These are phyloP conservation scores for Diaporthe nobilis DNA, from an alignment of 2,329 filamentous ascomycete species.

Conservation along the genomic window DNA sequence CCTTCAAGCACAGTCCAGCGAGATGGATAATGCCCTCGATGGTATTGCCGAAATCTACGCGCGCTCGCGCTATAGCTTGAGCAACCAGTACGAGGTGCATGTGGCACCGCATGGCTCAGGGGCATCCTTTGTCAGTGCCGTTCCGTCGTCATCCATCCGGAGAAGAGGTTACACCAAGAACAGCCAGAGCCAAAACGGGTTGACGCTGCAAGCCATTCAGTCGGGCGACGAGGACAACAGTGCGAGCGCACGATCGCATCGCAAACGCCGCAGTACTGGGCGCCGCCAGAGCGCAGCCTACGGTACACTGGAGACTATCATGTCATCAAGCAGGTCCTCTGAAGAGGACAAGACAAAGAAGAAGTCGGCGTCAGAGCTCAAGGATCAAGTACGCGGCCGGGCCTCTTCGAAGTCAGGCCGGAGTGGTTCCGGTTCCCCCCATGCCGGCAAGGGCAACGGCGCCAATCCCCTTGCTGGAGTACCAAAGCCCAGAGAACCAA, in stretches of 20 bases:
- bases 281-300: slow-evolving; percentile 69
- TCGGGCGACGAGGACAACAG: slow-evolving; percentile 68
- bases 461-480: slow-evolving; percentile 10
- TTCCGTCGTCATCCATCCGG: slow-evolving; percentile 43
- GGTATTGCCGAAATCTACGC: slow-evolving; percentile 78
- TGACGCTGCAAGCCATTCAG: slow-evolving; percentile 70
- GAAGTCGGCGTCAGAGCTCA: slow-evolving; percentile 70
- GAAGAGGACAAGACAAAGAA: slow-evolving; percentile 74
- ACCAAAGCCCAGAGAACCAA: slow-evolving; percentile 22
- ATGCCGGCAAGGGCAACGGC: slow-evolving; percentile 43
- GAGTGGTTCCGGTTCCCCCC: slow-evolving; percentile 47
- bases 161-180: slow-evolving; percentile 44
- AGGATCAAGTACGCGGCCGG: slow-evolving; percentile 67
- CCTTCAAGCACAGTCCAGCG: slow-evolving; percentile 60
- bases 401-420: slow-evolving; percentile 52
- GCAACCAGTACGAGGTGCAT: slow-evolving; percentile 77
- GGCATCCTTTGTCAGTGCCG: slow-evolving; percentile 57
- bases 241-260: slow-evolving; percentile 50
- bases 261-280: slow-evolving; percentile 57
- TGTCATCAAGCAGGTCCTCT: slow-evolving; percentile 75
- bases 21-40: slow-evolving; percentile 68
- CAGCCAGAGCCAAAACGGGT: slow-evolving; percentile 57
- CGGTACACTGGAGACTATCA: slow-evolving; percentile 76
- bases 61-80: slow-evolving; percentile 74
- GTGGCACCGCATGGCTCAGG: slow-evolving; percentile 74